phyloP scores from a whole-genome alignment of 2,329 filamentous ascomycete species.

The Cladorrhinum sp. region DNA sequence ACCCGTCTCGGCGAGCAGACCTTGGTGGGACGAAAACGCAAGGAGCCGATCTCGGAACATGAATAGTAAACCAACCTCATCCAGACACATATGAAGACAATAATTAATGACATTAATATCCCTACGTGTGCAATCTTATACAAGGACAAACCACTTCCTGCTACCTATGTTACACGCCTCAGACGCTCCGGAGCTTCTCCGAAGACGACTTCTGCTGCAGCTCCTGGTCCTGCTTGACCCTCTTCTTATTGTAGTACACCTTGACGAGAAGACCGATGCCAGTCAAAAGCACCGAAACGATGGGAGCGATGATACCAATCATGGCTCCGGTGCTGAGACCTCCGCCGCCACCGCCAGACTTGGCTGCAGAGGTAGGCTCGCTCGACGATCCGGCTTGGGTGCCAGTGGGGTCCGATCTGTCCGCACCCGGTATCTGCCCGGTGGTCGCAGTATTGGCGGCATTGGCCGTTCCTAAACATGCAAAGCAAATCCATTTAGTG shows the following conservation, averaged over 20 bases:
- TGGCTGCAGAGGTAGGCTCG: not conserved
- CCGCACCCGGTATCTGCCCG: not conserved
- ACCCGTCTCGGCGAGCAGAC: no score
- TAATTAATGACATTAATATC: no score
- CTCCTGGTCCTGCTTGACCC: constrained; percentile 1
- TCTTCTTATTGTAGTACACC: constrained; percentile 8
- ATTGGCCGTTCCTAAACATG: not conserved
- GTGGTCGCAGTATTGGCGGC: not conserved
- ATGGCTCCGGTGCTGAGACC: constrained; percentile 9
- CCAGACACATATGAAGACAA: no score
- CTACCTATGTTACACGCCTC: not conserved
- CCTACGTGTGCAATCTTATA: not conserved
- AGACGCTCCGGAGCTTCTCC: not conserved
- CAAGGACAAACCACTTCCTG: not conserved
- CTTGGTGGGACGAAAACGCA: no score
- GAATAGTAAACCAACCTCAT: no score
- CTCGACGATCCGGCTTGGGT: not conserved
- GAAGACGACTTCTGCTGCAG: not conserved
- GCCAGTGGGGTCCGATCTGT: not conserved
- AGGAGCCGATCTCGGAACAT: no score
- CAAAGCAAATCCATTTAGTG: no score
- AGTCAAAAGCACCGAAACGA: constrained; percentile 1
- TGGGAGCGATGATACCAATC: constrained; percentile 5
- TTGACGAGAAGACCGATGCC: constrained; percentile 5
- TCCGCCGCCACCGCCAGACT: not conserved